Evolutionary conservation across 2,329 filamentous ascomycete species (phyloP).

Genomic region (Conoideocrella luteorostrata): DNA sequence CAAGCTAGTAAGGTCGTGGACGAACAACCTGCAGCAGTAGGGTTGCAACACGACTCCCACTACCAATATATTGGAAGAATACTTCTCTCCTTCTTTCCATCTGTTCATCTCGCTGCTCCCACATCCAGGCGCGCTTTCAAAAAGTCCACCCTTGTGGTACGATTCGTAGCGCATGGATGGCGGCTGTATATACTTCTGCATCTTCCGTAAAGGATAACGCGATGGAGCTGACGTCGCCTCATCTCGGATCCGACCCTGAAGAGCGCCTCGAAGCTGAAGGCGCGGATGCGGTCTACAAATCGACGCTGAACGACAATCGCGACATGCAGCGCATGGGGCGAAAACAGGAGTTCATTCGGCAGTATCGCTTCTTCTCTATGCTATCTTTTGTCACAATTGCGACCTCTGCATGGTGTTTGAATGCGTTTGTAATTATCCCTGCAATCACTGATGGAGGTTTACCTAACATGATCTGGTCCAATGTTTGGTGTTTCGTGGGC

Average conservation of each 20-base stretch:
- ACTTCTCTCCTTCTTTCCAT: no score
- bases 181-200: background rate
- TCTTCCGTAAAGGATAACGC: background rate
- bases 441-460: slow-evolving; percentile 6
- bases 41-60: no score
- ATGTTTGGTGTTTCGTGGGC: slow-evolving; percentile 3
- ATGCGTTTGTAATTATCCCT: slow-evolving; percentile 5
- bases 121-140: no score
- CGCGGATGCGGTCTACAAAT: background rate
- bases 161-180: no score
- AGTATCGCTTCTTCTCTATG: slow-evolving; percentile 8
- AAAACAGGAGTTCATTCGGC: slow-evolving; percentile 10
- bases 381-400: slow-evolving; percentile 8
- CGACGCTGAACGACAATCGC: background rate
- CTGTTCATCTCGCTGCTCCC: no score
- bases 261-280: background rate
- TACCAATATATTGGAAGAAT: no score
- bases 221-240: background rate
- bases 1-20: no score
- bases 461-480: slow-evolving; percentile 7
- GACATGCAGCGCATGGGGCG: slow-evolving; percentile 11
- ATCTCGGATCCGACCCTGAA: background rate
- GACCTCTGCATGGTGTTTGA: slow-evolving; percentile 3
- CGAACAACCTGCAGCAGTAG: no score
- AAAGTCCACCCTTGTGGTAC: no score